Percentiles rank a stretch among this genome's conserved stretches.
Evolutionary conservation across 179 eudicot species (phyloP).

Genomic region (Heliamphora pulchella): DNA sequence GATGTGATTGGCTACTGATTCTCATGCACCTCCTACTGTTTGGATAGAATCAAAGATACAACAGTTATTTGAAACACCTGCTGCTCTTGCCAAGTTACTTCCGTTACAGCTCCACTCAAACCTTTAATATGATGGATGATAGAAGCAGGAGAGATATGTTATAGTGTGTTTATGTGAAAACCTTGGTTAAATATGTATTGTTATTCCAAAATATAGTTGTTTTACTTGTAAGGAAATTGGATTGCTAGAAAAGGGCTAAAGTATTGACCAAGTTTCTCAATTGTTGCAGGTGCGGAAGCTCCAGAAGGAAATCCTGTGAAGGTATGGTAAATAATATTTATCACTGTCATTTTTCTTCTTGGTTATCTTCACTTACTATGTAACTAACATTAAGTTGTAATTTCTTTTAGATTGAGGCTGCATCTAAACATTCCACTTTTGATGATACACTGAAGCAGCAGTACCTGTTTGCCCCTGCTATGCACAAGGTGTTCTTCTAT

Average conservation of each 20-base stretch:
- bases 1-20: too few species aligned
- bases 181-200: neutral
- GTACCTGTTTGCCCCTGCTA: conserved; percentile 60
- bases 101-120: neutral
- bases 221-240: neutral
- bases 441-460: conserved; percentile 68
- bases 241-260: neutral
- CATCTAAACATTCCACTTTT: conserved; percentile 80
- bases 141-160: neutral
- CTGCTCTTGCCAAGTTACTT: neutral
- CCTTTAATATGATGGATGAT: neutral
- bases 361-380: neutral
- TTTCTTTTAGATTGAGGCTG: conserved; percentile 57
- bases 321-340: conserved; percentile 29
- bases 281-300: conserved; percentile 74
- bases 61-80: neutral
- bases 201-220: neutral
- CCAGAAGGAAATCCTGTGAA: conserved; percentile 78
- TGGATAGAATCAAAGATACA: neutral
- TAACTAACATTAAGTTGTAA: neutral
- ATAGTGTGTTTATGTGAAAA: neutral
- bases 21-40: too few species aligned
- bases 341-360: neutral
- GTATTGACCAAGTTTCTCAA: neutral
- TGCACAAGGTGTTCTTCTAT: conserved; percentile 52